Conservation (phyloP, 1,139 yeast species). For the Yamadazyma aaseri region DNA sequence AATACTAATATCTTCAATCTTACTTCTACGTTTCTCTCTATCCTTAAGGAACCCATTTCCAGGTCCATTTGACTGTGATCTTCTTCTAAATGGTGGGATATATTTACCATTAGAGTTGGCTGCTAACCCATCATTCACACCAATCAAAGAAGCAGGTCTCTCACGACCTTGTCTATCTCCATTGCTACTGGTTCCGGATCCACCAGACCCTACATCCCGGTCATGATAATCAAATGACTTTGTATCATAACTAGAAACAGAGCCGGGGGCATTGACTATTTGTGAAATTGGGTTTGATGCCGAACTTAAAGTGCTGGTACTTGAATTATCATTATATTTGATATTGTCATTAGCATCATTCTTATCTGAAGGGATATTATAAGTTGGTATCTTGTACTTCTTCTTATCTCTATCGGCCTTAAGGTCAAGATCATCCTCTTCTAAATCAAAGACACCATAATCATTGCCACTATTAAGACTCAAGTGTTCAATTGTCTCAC, state of each 20-base stretch:
- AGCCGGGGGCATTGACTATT: constrained; percentile 2
- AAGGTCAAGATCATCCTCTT: constrained; percentile 34
- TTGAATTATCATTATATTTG: constrained; percentile 5
- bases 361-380: constrained; percentile 13
- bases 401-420: constrained; percentile 4
- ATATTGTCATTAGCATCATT: constrained; percentile 2
- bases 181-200: constrained; percentile 4
- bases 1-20: constrained; percentile 5
- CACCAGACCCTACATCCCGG: constrained; percentile 4
- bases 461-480: constrained; percentile 30
- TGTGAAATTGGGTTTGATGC: background rate
- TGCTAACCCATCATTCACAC: constrained; percentile 12
- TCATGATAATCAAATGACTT: constrained; percentile 2
- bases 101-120: constrained; percentile 50
- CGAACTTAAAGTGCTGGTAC: constrained; percentile 3
- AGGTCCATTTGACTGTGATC: constrained; percentile 26
- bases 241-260: constrained; percentile 2
- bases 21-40: constrained; percentile 8
- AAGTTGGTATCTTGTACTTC: constrained; percentile 16
- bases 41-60: constrained; percentile 3
- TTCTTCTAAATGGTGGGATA: constrained; percentile 69
- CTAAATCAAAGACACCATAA: constrained; percentile 44
- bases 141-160: constrained; percentile 17
- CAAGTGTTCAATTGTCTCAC: constrained; percentile 40
- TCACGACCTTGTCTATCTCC: constrained; percentile 6